Base-by-base conservation (phyloP, 768 basidiomycete genomes). In the Phylloporus arenicola region DNA sequence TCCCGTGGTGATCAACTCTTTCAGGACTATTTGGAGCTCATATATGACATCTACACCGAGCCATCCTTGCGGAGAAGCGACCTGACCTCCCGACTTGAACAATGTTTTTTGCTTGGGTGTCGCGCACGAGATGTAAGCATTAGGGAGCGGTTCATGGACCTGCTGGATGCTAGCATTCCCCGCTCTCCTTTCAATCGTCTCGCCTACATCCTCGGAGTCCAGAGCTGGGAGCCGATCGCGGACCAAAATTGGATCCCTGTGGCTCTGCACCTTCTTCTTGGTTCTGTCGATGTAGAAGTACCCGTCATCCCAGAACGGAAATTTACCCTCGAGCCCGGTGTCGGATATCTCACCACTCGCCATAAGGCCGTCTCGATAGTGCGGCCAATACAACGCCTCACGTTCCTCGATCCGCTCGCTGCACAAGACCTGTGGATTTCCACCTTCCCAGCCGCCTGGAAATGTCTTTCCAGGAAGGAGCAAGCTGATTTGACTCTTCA, bases 211-310 rank as follows among this genome's bases (percentile, higher is more conserved):
- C 74, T 95, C 34, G 92, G 88, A 22, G 86, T 94, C 14, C 95
- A 98, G 68, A 92, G 77, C 59, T 99, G 96, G 96, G 96, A 98
- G 50, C 81, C 85, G 2, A 70, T 99, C 17, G 82, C 89, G 3
- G 92, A 95, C 53, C 82, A 88, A 48, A 92, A 96, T 60, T 99
- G 96, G 96, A 85, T 94, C 30, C 85, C 88, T 57, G 77, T 98
- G 17, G 92, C 93, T 14, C 73, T 97, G 24, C 88, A 95, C 61
- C 82, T 97, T 30, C 72, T 98, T 9, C 78, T 98, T 16, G 89
- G 91, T n/a, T 73, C 79, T n/a, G 71, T 80, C 14, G 79, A 81
- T 45, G 61, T 60, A 5, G 79, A 79, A 35, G 47, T 60, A 27
- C 59, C 62, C 49, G 72, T 68, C 66, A 78, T 66, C 48, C 72